phyloP scores from a whole-genome alignment of 2,329 filamentous ascomycete genomes.

The Didymellaceae sp. region DNA sequence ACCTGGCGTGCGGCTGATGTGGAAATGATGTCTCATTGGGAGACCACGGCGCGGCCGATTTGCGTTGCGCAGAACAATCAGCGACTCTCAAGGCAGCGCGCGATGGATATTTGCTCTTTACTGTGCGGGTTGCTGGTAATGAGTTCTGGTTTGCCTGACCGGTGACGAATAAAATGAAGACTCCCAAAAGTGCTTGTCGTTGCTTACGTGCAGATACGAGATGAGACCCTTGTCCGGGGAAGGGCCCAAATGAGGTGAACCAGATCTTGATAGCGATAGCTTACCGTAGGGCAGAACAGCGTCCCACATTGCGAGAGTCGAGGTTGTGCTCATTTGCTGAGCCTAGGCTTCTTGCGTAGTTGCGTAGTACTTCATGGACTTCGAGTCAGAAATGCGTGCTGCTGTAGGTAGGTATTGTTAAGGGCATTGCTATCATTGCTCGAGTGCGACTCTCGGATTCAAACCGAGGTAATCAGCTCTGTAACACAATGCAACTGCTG shows the following conservation, averaged over 20 bases:
- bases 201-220: slow-evolving; percentile 19
- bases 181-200: slow-evolving; percentile 11
- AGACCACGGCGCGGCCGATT: background rate
- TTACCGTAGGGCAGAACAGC: background rate
- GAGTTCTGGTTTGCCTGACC: background rate
- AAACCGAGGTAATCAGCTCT: background rate
- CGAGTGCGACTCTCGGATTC: too few relatives aligned
- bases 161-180: background rate
- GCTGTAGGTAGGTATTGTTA: too few relatives aligned
- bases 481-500: background rate
- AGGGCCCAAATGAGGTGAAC: background rate
- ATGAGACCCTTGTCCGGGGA: background rate
- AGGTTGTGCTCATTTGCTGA: background rate
- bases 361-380: too few relatives aligned
- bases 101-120: background rate
- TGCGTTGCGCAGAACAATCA: background rate
- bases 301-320: background rate
- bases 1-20: slow-evolving; percentile 11
- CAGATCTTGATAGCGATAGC: slow-evolving; percentile 1
- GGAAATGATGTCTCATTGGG: slow-evolving; percentile 2
- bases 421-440: too few relatives aligned
- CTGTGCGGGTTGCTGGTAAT: background rate
- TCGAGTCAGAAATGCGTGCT: too few relatives aligned
- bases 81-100: background rate
- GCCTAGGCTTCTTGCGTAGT: background rate